phyloP scores from a whole-genome alignment of 2,329 filamentous ascomycete genomes.

The Talaromyces sp. region DNA sequence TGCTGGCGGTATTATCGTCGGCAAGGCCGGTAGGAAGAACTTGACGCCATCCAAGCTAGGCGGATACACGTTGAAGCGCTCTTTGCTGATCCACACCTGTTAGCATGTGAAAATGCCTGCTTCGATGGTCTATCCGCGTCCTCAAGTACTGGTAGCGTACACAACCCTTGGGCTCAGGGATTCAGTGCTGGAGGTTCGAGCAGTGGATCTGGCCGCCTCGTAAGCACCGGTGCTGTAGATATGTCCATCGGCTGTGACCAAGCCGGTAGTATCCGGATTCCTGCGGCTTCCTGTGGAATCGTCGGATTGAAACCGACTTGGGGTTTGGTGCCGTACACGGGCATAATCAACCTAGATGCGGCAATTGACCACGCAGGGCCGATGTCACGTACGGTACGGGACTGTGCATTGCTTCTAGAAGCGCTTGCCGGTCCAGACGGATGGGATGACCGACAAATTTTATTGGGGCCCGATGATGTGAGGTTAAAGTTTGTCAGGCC shows the following conservation, averaged over 20 bases:
- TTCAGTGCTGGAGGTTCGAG: not conserved
- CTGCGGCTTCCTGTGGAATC: conserved; percentile 34
- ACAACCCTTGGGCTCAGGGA: not conserved
- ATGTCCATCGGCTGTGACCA: conserved; percentile 33
- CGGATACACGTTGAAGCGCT: not conserved
- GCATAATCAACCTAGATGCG: conserved; percentile 1
- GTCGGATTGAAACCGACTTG: conserved; percentile 37
- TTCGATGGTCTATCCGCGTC: not conserved
- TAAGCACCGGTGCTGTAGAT: not conserved
- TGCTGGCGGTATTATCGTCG: not conserved
- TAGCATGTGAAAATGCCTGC: conserved; percentile 6
- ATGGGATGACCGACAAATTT: conserved; percentile 8
- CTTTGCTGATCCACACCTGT: conserved; percentile 7
- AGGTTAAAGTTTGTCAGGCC: conserved; percentile 9
- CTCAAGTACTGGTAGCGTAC: not conserved
- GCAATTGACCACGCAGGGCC: conserved; percentile 1
- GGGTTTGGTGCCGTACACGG: not conserved
- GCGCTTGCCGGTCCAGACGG: not conserved
- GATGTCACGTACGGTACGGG: not conserved
- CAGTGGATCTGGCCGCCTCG: not conserved
- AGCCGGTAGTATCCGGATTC: conserved; percentile 34
- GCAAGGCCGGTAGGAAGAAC: conserved; percentile 1
- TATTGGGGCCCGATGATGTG: not conserved
- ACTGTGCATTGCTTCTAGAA: not conserved
- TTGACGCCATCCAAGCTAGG: not conserved